Evolutionary conservation across 2,329 filamentous ascomycete genomes (phyloP), one percentile per base, ranked within the genome.

Genomic region (Amesomyces nigricolor): DNA sequence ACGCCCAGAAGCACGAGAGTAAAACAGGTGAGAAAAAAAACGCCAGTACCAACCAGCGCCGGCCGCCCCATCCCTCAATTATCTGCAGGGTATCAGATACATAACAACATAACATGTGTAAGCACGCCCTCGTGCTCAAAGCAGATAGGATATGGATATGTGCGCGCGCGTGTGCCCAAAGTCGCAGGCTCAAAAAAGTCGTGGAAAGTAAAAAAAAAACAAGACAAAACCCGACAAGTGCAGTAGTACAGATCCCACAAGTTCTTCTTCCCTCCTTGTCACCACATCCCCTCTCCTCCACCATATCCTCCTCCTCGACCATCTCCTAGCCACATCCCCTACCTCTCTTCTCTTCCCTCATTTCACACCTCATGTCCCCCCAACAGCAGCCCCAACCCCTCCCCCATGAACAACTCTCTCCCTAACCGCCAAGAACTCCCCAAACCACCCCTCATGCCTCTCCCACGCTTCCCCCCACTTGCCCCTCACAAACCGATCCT

Each of bases 401-500:
- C 2, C 51, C 51, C 44, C 42, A 70, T 72, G 3, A 72, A 75
- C 75, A 72, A 71, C 66, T 55, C 69, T 73, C 39, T 73, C 70
- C 56, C 73, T 70, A 57, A 74, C 73, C 29, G 67, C 74, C 68
- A 78, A 73, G 64, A 84, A 87, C 61, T 82, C 78, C 61, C 76
- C 73, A 54, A 89, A 71, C 9, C 78, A 77, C 54, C 74, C 68
- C 55, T 80, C 77, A 64, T 91, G 87, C 57, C 76, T 76, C 43
- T 81, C 78, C 58, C 79, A 81, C 7, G 81, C 81, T 8, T 77
- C 68, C 71, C 85, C 71, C 85, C 87, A 89, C 54, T 78, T 76
- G 63, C 75, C 75, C 54, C 83, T 74, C 5, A 88, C 80, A 47
- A 75, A 73, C 60, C 82, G 78, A 65, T 91, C 87, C 68, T 88